Evolutionary conservation across 2,329 filamentous ascomycete genomes (phyloP), one percentile per base, ranked within the genome.

Genomic region (Pestalotiopsis sp.): DNA sequence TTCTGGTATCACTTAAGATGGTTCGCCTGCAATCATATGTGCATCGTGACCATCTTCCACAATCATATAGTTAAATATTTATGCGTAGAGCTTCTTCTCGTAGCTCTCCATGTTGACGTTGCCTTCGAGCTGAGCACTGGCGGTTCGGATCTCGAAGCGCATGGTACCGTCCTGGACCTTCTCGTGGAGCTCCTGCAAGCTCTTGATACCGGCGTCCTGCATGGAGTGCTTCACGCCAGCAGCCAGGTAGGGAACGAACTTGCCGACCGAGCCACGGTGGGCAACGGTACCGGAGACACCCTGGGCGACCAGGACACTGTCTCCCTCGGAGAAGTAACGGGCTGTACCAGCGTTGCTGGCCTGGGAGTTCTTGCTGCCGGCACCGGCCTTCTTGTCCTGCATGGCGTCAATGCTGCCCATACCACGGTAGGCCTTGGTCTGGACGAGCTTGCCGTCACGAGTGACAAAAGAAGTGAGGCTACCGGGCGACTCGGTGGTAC

Each of bases 401-500:
- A 99, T 99, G 73, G 96, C 96, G 76, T 98, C 96, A 78, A 99
- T 99, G 82, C 91, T 94, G 73, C 96, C 96, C 96, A 99, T 99
- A 69, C 96, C 96, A 81, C 96, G 93, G 87, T 99, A 99, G 55
- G 96, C 94, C 88, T 99, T 99, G 56, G 96, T 94, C 88, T 99
- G 99, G 81, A 99, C 95, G 66, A 99, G 91, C 87, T 98, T 97
- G 72, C 96, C 96, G 82, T 98, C 95, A 69, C 93, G 92, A 77
- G 93, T 97, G 74, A 99, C 94, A 78, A 97, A 98, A 73, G 97
- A 98, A 72, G 95, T 94, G 26, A 66, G 55, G 64, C 52, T 66
- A 72, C 96, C 97, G 44, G 96, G 96, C 48, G 95, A 98, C 84
- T 99, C 96, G 56, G 95, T 98, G 71, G 96, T 98, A 79, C 97